Base-by-base conservation (phyloP, 305 asterid species). In the Solanum chacoense region DNA sequence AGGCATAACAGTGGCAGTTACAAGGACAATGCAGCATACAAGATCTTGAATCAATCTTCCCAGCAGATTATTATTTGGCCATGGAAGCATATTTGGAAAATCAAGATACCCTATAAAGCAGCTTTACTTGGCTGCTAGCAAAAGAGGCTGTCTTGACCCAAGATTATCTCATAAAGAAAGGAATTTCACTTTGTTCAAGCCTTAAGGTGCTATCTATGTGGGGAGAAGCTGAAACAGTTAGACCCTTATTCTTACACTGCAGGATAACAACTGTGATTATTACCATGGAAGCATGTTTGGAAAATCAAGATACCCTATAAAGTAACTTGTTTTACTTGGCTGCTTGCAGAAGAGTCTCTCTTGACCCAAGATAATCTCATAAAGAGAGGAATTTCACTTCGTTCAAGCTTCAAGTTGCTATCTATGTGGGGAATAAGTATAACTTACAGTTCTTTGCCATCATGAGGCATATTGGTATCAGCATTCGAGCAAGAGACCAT, bases 371-470 rank as follows among this genome's bases (percentile, higher is more conserved):
- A 76, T 76, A 11, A 76, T 22, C 29, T 11, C 84, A 76, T 3
- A 6, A 22, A 76, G 84, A 35, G 84, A 76, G 55, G 11, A 76
- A 35, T 76, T 77, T 77, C 84, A 78, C 35, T 78, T 78, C 42
- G 13, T 7, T 37, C n/a, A 36, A 78, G 84, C 59, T 11, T 36
- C 84, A 22, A 77, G 32, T 28, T 36, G 84, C 85, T 78, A 78
- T 78, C 34, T 24, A 78, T 37, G 85, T 3, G 63, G 85, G 55
- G 12, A 78, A n/a, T 78, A 79, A 83, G 73, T 45, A 45, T 10
- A 85, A 91, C 96, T 91, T 95, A 96, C 99, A 81, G 38, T 85
- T 93, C 87, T 76, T 78, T 71, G 90, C 91, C 80, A 31, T 92
- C 93, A 85, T 24, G 78, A 37, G 89, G 91, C 88, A 67, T 45